Evolutionary conservation across 176 grass and related monocot genomes (phyloP).

Genomic region (Hordeum marinum): DNA sequence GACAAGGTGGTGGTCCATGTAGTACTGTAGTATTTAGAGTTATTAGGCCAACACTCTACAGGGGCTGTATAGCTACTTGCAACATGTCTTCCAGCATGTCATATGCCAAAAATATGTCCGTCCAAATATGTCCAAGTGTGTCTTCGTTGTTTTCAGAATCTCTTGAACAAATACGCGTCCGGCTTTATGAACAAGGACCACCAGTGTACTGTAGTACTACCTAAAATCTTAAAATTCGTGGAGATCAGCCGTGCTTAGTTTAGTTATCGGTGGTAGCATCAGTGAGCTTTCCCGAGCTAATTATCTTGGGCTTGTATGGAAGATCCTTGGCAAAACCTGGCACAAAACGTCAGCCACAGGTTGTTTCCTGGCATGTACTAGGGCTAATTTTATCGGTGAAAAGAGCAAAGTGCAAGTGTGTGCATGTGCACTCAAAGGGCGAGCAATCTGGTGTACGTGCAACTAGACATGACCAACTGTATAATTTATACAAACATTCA

Average conservation of each 20-base stretch:
- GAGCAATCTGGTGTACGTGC: slow-evolving; percentile 28
- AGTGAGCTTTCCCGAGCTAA: background rate
- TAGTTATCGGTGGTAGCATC: background rate
- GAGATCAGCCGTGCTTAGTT: background rate
- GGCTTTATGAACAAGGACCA: background rate
- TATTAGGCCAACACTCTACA: slow-evolving; percentile 11
- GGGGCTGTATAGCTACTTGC: background rate
- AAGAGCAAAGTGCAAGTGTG: slow-evolving; percentile 1
- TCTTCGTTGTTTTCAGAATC: background rate
- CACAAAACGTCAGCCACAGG: background rate
- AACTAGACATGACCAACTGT: slow-evolving; percentile 10
- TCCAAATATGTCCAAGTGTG: background rate
- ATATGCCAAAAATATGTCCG: background rate
- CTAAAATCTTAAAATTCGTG: background rate
- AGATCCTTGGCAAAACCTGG: slow-evolving; percentile 9
- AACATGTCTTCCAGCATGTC: slow-evolving; percentile 29
- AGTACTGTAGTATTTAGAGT: background rate
- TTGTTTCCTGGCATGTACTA: slow-evolving; percentile 6
- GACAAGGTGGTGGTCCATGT: background rate
- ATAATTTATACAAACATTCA: background rate
- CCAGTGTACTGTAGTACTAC: background rate
- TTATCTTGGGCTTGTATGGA: background rate
- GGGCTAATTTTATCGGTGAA: background rate
- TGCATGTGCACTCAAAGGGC: slow-evolving; percentile 28
- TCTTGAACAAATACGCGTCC: background rate